Evolutionary conservation across 371 early-diverging fungal species (phyloP), one percentile per base, ranked within the genome.

Genomic region (Coemansia sp.): DNA sequence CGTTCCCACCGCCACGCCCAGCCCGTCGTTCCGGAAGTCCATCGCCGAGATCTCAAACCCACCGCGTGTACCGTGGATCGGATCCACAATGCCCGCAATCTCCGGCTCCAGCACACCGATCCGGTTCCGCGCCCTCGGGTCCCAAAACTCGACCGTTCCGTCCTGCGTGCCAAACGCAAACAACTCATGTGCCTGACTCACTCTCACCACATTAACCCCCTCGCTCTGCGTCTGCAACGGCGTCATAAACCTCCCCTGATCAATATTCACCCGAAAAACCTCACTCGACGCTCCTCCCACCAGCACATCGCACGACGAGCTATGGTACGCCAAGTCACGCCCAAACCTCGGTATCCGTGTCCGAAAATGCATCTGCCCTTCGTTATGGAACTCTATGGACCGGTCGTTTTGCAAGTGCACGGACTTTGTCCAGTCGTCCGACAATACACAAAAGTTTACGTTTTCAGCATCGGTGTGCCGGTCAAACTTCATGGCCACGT

Each of bases 371-470:
- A 96, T 82, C 58, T 98, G 99, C 22, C 91, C 94, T 72, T 95
- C 97, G 6, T 94, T 84, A 77, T 99, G 99, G 68, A 99, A 92
- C 83, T 99, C 99, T 8, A 99, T 77, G n/a, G 90, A 86, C 55
- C 98, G 87, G 80, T 98, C 98, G 45, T 85, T 84, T 80, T 97
- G 97, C 79, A 99, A 80, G 57, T 92, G 88, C 22, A 94, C 95
- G 5, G 89, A 82, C 80, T 99, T 99, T 34, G 95, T 95, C 96
- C 97, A 98, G 83, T 99, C 99, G 68, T 98, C 96, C 1, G 93
- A 92, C 42, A 99, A 80, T 16, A 96, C 84, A 87, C 84, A 85
- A 79, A 97, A 95, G 60, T 90, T 86, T 24, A 98, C 86, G 71
- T 95, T 95, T 76, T 99, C 99, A 8, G 88, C 79, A 67, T 98